A percentile compares a stretch with the other conserved stretches of the same genome.
Evolutionary conservation across 169 alveolate species (phyloP).

Genomic region (Cyclospora cayetanensis): DNA sequence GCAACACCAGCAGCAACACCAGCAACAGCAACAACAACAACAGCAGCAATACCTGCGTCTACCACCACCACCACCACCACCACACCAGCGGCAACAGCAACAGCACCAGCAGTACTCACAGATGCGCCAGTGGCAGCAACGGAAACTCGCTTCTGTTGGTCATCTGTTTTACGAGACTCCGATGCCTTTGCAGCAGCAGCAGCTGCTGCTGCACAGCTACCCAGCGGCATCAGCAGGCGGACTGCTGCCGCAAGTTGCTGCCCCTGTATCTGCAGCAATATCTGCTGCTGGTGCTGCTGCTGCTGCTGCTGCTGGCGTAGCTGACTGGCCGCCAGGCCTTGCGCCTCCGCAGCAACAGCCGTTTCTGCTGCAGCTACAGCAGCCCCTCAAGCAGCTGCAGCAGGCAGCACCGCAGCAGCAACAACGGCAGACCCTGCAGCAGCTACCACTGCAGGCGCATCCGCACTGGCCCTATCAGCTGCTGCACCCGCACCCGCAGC

Average conservation of each 20-base stretch:
- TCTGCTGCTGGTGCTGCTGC: not conserved
- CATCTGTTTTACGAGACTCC: not conserved
- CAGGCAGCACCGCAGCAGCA: not conserved
- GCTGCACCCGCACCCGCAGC: not conserved
- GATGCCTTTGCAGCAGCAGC: conserved; percentile 13
- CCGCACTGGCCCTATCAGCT: too few relatives aligned
- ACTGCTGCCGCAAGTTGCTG: not conserved
- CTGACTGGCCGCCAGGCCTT: not conserved
- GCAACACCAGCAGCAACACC: not conserved
- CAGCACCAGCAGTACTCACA: not conserved
- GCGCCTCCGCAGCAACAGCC: not conserved
- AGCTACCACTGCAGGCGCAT: not conserved
- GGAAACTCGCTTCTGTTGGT: not conserved
- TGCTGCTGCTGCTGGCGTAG: conserved; percentile 11
- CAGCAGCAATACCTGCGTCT: not conserved
- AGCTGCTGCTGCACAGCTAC: conserved; percentile 26
- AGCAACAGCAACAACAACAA: not conserved
- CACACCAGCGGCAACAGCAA: not conserved
- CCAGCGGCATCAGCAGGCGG: not conserved
- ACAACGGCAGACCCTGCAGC: not conserved
- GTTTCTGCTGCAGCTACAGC: not conserved
- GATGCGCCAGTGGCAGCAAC: not conserved
- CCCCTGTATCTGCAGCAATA: too few relatives aligned
- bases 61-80: not conserved
- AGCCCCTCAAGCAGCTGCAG: not conserved